Evolutionary conservation across 2,329 filamentous ascomycete genomes (phyloP), one percentile per base, ranked within the genome.

Genomic region (Paecilomyces sp.): DNA sequence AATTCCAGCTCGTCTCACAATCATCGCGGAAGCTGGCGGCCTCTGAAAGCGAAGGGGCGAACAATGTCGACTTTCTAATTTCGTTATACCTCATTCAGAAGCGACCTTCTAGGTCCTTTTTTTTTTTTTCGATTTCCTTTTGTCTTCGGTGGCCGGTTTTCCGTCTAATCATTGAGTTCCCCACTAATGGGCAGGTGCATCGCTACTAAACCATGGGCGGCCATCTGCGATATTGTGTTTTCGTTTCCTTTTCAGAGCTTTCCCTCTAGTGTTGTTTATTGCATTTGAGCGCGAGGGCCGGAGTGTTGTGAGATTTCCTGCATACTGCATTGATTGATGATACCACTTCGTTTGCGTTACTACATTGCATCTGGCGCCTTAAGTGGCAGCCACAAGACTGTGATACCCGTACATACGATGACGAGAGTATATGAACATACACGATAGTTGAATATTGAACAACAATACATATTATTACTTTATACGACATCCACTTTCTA

Each of bases 311-410:
- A 28, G 3, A 57, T 50, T 47, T 30, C 22, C 41, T 33, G 41
- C 56, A 57, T 57, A 53, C 56, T 51, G 22, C 41, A 52, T 57
- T 28, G 56, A 52, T 57, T 28, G 56, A 54, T 58, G 57, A 58
- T 58, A 58, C 57, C 57, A 51, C 31, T 33, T 34, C 31, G 15
- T 41, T 34, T 24, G 36, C 36, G 51, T 33, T 31, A 47, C 57
- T 31, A 15, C 15, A 30, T 50, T 41, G 28, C 34, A 15, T 55
- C 54, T 55, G 53, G 25, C 24, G 11, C 18, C 54, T 55, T 41
- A 25, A 30, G 56, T 58, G 55, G 50, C 56, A 47, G 51, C 56
- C 36, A 28, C 34, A 15, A 22, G 51, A 30, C 51, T 53, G 41
- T n/a, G 51, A 53, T 53, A 53, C 51, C 51, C 51, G 51, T 53